Percentiles rank a stretch among this genome's conserved stretches.
Conservation (phyloP, 2,329 filamentous ascomycete genomes). For the Elsinoe necatrix region DNA sequence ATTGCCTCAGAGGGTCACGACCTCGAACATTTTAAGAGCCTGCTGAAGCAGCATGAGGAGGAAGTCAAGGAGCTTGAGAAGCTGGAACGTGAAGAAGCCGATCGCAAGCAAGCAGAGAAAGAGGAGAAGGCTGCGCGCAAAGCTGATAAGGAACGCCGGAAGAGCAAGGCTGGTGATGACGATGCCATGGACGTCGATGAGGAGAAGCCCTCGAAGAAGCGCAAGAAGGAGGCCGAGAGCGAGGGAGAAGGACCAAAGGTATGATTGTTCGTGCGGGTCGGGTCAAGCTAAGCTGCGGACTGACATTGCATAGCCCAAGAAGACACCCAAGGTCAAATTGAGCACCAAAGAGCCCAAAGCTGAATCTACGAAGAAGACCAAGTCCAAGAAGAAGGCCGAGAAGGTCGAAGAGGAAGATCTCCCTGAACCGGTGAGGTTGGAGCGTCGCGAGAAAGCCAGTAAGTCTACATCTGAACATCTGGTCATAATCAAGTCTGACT, state of each 20-base stretch:
- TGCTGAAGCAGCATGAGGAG: slow-evolving; percentile 55
- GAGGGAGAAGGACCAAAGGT: slow-evolving; percentile 63
- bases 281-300: slow-evolving; percentile 14
- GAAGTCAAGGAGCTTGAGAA: slow-evolving; percentile 47
- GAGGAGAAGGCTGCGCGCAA: slow-evolving; percentile 40
- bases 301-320: slow-evolving; percentile 37
- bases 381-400: slow-evolving; percentile 27
- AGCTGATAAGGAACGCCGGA: slow-evolving; percentile 45
- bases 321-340: slow-evolving; percentile 44
- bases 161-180: slow-evolving; percentile 27
- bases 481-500: background rate
- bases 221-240: slow-evolving; percentile 61
- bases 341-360: slow-evolving; percentile 35
- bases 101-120: slow-evolving; percentile 32
- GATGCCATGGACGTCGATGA: slow-evolving; percentile 37
- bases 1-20: slow-evolving; percentile 72
- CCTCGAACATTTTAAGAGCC: slow-evolving; percentile 72
- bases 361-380: slow-evolving; percentile 23
- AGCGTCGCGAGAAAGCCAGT: slow-evolving; percentile 52
- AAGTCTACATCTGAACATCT: slow-evolving; percentile 20
- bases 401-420: slow-evolving; percentile 42
- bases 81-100: slow-evolving; percentile 34
- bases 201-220: slow-evolving; percentile 62
- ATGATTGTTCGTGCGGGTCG: background rate
- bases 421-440: slow-evolving; percentile 46